These are phyloP conservation scores for Diaporthe sp. DNA, from an alignment of 2,329 filamentous ascomycete genomes.

Conservation along the genomic window DNA sequence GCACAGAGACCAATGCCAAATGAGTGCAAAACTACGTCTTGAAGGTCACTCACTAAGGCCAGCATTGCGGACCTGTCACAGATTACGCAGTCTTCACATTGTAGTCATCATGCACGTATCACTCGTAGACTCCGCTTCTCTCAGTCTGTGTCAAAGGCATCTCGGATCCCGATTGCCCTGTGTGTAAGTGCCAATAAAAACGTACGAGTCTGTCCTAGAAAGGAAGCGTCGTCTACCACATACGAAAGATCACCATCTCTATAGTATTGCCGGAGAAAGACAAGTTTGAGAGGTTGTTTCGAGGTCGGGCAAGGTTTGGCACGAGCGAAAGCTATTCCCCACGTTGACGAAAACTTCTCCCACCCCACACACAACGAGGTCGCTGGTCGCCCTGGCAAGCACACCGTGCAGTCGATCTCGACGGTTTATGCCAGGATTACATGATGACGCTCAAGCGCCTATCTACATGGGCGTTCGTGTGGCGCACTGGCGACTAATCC, in stretches of 20 bases:
- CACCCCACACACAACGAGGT: not conserved
- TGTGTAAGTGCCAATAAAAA: not conserved
- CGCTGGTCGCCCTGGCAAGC: not conserved
- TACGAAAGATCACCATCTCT: not conserved
- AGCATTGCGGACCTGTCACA: not conserved
- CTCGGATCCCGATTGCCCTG: not conserved
- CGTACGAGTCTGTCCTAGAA: not conserved
- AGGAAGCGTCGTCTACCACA: not conserved
- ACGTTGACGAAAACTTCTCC: not conserved
- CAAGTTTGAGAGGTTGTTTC: not conserved
- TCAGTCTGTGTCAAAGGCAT: too few relatives aligned
- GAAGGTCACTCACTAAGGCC: not conserved
- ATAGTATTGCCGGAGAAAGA: too few relatives aligned
- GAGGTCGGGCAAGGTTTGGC: slow-evolving; percentile 4
- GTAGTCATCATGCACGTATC: too few relatives aligned
- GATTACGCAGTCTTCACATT: not conserved
- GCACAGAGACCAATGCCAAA: not conserved
- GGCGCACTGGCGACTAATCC: not conserved
- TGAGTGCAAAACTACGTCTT: not conserved
- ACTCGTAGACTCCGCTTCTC: not conserved
- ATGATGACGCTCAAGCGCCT: not conserved
- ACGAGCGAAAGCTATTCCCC: not conserved
- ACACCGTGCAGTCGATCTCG: not conserved
- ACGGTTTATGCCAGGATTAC: not conserved
- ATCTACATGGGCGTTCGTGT: not conserved